Evolutionary conservation across 257 asterid genomes (phyloP).

Genomic region (Solanum paucissectum): DNA sequence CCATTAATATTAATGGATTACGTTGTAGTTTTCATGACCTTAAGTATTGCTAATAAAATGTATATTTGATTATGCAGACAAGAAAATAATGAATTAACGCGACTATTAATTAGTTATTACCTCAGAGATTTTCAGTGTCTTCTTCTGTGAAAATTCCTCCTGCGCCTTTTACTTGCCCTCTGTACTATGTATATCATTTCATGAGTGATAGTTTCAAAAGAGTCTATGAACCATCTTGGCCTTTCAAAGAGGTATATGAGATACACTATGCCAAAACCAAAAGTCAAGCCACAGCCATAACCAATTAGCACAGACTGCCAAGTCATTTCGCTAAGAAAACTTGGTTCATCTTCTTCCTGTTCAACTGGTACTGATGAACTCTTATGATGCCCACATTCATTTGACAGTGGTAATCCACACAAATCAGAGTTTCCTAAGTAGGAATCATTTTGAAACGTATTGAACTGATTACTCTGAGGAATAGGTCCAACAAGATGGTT

Average conservation of each 20-base stretch:
- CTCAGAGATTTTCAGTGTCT: background rate
- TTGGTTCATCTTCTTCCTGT: background rate
- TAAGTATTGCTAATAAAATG: background rate
- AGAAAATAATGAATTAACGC: too few species aligned
- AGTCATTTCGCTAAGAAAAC: background rate
- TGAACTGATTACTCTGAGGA: background rate
- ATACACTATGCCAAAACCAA: background rate
- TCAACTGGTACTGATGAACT: background rate
- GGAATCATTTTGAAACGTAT: background rate
- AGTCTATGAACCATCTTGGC: background rate
- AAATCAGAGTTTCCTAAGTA: background rate
- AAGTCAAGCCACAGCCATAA: background rate
- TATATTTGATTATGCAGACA: too few species aligned
- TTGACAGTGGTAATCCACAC: background rate
- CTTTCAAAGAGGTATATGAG: background rate
- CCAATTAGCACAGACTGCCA: background rate
- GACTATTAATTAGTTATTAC: background rate
- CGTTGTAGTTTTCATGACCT: too few species aligned
- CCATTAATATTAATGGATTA: too few species aligned
- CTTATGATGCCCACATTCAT: background rate
- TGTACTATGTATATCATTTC: background rate
- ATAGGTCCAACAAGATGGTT: background rate
- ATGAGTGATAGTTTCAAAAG: background rate
- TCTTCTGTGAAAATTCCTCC: background rate
- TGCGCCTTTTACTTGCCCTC: background rate